Base-by-base conservation (phyloP, 306 rosid species). In the Quercus aquifolioides region DNA sequence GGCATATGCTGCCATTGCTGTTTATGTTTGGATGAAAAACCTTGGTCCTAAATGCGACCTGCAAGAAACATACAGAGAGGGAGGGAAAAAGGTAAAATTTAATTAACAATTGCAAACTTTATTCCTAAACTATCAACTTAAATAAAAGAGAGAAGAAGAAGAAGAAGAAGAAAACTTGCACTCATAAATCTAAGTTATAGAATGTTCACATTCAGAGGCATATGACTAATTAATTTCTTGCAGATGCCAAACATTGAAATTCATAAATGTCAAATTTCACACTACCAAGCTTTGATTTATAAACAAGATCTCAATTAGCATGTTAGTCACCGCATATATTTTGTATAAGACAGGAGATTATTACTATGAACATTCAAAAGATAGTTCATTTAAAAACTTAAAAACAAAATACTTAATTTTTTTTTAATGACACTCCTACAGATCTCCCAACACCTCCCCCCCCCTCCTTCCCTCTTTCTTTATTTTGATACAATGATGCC, bases 1-100 rank as follows among this genome's bases (percentile, higher is more conserved):
- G 94, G 84, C 97, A 92, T 64, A 92, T 91, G 79, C 96, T 92
- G 67, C 97, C 94, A 25, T 92, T 92, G 95, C 96, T 92, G 86
- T 92, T 92, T 87, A 91, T 92, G 74, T 92, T 92, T 28, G 97
- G 97, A 88, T 91, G 96, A 80, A 92, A 91, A 79, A 91, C 94
- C 80, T 89, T 92, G 17, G 97, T 92, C 89, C 94, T 88, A 79
- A 92, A 92, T 3, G 97, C 96, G 67, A 92, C 96, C 97, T 93
- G 86, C 38, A 75, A 71, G 49, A 80, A 55, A 54, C 57, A 69
- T 14, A 52, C 2, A 71, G 55, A 63, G 57, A 56, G n/a, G 10
- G 43, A 74, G 73, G 28, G 43, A 78, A 59, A 67, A 19, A 57
- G 33, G n/a, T 71, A 59, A 31, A 74, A 82, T 51, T 5, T 69